phyloP scores from a whole-genome alignment of 768 basidiomycete species.

The Podaxis rugospora region DNA sequence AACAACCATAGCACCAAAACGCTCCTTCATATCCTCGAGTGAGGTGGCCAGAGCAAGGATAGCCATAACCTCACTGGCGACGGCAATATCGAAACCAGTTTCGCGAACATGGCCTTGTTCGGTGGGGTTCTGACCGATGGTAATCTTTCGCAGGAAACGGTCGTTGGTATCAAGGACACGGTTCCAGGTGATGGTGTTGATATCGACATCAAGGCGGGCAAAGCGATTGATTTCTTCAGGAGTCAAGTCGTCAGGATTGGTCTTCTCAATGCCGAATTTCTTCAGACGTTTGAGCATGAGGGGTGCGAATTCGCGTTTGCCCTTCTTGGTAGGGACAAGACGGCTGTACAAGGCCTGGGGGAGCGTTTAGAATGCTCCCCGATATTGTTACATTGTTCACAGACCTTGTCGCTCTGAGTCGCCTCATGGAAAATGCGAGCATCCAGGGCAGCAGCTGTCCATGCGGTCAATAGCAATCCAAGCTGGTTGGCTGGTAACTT shows the following conservation, averaged over 20 bases:
- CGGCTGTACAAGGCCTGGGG: slow-evolving; percentile 78
- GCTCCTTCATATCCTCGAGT: slow-evolving; percentile 86
- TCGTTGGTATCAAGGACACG: slow-evolving; percentile 97
- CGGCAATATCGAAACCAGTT: slow-evolving; percentile 94
- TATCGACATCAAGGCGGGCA: slow-evolving; percentile 88
- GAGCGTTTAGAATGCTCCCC: neutral
- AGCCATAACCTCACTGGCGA: slow-evolving; percentile 98
- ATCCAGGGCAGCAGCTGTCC: slow-evolving; percentile 86
- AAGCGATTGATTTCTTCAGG: slow-evolving; percentile 89
- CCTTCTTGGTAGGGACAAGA: slow-evolving; percentile 89
- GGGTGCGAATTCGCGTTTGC: slow-evolving; percentile 90
- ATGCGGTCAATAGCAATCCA: slow-evolving; percentile 9
- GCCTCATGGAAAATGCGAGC: slow-evolving; percentile 98
- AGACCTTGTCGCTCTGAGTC: slow-evolving; percentile 88
- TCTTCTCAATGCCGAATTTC: slow-evolving; percentile 95
- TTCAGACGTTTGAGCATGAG: slow-evolving; percentile 94
- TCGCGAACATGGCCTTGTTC: slow-evolving; percentile 87
- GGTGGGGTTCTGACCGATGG: slow-evolving; percentile 84
- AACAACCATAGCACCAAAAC: slow-evolving; percentile 95
- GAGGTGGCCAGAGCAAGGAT: slow-evolving; percentile 89
- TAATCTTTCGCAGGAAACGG: slow-evolving; percentile 91
- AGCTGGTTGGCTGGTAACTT: neutral
- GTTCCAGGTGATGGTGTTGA: slow-evolving; percentile 94
- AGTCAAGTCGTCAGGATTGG: slow-evolving; percentile 85
- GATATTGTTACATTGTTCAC: neutral